These are phyloP conservation scores for Cyberlindnera mississippiensis DNA, from an alignment of 805 yeast species.

Conservation along the genomic window DNA sequence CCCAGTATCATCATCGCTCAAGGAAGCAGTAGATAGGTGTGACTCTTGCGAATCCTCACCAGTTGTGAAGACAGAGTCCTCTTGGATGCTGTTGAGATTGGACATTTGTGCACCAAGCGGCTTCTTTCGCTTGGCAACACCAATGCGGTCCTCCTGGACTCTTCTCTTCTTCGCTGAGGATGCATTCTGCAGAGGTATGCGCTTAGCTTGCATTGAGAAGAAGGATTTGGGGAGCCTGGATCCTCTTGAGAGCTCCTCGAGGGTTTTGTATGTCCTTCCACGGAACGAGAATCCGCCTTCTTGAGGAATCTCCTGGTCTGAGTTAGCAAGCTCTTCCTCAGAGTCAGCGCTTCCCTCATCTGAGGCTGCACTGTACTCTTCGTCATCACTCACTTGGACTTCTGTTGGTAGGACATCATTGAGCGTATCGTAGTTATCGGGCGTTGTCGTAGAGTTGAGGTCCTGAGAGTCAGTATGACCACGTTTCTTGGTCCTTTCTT, in stretches of 20 bases:
- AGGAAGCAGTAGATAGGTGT: not conserved
- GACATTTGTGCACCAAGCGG: not conserved
- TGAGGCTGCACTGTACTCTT: constrained; percentile 18
- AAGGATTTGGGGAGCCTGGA: constrained; percentile 25
- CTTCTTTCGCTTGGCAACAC: constrained; percentile 23
- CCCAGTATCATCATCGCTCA: not conserved
- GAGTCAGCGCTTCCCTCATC: constrained; percentile 11
- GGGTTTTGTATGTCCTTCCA: constrained; percentile 20
- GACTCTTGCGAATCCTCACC: constrained; percentile 13
- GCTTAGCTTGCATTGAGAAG: constrained; percentile 14
- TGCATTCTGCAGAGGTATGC: not conserved
- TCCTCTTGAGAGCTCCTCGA: constrained; percentile 19
- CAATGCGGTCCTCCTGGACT: constrained; percentile 12
- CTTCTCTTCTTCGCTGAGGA: constrained; percentile 1
- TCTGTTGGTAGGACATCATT: not conserved
- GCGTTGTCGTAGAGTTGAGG: not conserved
- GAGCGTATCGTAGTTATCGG: not conserved
- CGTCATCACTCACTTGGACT: constrained; percentile 8
- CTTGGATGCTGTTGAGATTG: not conserved
- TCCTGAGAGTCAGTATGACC: not conserved
- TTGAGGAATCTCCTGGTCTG: no score
- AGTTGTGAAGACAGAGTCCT: constrained; percentile 8
- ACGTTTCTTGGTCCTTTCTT: not conserved
- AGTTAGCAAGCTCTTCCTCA: constrained; percentile 12
- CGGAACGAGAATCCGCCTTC: constrained; percentile 14